Conservation (phyloP, 768 basidiomycete species). For the Baorangia bicolor region DNA sequence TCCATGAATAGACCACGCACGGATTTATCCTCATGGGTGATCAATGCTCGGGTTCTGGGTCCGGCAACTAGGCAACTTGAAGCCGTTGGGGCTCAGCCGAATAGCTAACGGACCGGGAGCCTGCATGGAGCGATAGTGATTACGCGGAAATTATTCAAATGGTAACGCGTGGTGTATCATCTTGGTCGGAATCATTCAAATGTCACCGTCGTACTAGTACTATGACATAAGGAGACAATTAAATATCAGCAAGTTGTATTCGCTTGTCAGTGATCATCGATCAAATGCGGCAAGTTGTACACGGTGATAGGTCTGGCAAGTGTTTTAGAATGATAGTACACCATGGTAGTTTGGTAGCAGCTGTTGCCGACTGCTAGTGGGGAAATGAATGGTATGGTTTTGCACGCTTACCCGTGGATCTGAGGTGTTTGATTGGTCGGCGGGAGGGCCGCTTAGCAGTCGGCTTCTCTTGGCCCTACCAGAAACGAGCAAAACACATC, state of each 20-base stretch:
- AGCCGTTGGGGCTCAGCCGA: conserved; percentile 2
- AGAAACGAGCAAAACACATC: too few relatives aligned
- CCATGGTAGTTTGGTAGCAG: neutral
- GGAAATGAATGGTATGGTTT: too few relatives aligned
- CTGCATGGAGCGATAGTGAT: neutral
- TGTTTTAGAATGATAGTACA: neutral
- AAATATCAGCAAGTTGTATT: neutral
- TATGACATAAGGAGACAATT: neutral
- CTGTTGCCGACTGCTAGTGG: neutral
- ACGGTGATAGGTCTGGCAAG: neutral
- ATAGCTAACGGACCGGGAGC: neutral
- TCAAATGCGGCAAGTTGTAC: too few relatives aligned
- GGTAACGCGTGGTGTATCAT: too few relatives aligned
- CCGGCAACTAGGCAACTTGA: neutral
- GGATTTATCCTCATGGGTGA: neutral
- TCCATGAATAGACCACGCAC: conserved; percentile 2
- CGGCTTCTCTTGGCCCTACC: too few relatives aligned
- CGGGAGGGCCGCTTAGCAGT: too few relatives aligned
- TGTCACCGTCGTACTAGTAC: neutral
- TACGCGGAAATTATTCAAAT: neutral
- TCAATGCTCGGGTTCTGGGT: neutral
- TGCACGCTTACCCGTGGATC: too few relatives aligned
- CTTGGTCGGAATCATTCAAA: neutral
- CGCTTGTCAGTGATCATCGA: neutral
- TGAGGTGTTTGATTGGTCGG: too few relatives aligned